Evolutionary conservation across 1,139 yeast genomes (phyloP).

Genomic region (Diutina rugosa): DNA sequence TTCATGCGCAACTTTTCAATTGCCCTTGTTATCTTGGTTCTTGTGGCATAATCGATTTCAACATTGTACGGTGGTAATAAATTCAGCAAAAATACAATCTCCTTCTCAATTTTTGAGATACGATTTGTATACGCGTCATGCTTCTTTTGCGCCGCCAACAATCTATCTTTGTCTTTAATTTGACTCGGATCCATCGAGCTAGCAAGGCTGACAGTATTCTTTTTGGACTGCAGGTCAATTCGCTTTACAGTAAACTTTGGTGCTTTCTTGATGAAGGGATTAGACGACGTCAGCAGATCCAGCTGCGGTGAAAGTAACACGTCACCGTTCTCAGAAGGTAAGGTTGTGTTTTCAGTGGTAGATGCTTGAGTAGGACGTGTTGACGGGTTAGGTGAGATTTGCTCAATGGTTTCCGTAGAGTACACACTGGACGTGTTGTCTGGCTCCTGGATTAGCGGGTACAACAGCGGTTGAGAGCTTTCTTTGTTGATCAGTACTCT

Average conservation of each 20-base stretch:
- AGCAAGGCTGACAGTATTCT: neutral
- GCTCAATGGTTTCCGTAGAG: neutral
- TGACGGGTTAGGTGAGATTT: neutral
- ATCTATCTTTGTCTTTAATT: neutral
- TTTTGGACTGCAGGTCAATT: neutral
- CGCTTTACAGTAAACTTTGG: neutral
- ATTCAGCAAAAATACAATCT: slow-evolving; percentile 23
- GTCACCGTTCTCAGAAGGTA: neutral
- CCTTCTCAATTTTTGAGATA: slow-evolving; percentile 28
- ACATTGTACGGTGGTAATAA: slow-evolving; percentile 34
- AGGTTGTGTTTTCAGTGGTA: neutral
- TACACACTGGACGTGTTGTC: neutral
- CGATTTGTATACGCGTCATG: slow-evolving; percentile 22
- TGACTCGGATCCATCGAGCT: neutral
- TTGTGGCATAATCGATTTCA: slow-evolving; percentile 30
- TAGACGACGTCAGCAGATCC: neutral
- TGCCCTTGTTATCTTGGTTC: slow-evolving; percentile 29
- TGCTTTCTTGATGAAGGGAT: neutral
- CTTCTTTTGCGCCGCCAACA: slow-evolving; percentile 17
- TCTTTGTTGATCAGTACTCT: slow-evolving; percentile 1
- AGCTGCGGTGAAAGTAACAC: neutral
- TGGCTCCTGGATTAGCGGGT: neutral
- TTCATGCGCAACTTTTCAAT: slow-evolving; percentile 27
- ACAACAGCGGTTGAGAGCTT: neutral
- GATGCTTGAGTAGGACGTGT: neutral